phyloP scores from a whole-genome alignment of 805 yeast species.

The Kodamaea laetipori region DNA sequence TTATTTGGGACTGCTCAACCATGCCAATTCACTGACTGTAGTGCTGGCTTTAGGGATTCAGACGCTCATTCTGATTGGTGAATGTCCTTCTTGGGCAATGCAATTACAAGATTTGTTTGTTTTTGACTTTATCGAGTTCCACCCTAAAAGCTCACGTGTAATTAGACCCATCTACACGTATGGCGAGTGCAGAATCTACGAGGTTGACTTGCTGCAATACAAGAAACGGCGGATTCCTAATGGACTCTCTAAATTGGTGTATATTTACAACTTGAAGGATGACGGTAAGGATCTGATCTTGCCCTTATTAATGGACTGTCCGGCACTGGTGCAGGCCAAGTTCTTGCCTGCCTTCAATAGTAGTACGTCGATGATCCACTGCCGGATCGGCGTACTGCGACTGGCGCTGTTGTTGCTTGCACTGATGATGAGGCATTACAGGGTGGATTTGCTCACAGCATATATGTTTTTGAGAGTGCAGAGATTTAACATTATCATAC shows the following conservation, averaged over 20 bases:
- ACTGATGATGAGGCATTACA: constrained; percentile 36
- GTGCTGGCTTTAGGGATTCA: constrained; percentile 26
- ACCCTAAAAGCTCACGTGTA: constrained; percentile 1
- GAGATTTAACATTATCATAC: constrained; percentile 44
- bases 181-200: constrained; percentile 23
- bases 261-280: constrained; percentile 38
- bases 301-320: constrained; percentile 32
- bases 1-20: constrained; percentile 35
- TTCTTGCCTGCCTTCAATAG: constrained; percentile 19
- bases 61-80: constrained; percentile 37
- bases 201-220: constrained; percentile 18
- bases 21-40: constrained; percentile 35
- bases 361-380: constrained; percentile 33
- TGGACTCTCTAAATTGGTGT: constrained; percentile 19
- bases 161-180: constrained; percentile 6
- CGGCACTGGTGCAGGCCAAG: constrained; percentile 31
- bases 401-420: constrained; percentile 46
- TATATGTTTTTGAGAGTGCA: constrained; percentile 41
- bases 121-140: constrained; percentile 13
- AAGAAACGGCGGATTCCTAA: constrained; percentile 10
- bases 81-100: constrained; percentile 37
- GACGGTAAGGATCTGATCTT: constrained; percentile 40
- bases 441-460: constrained; percentile 33
- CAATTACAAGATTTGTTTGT: constrained; percentile 15
- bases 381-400: constrained; percentile 45